These are phyloP conservation scores for Pleurotus citrinopileatus DNA, from an alignment of 768 basidiomycete species.

Conservation along the genomic window DNA sequence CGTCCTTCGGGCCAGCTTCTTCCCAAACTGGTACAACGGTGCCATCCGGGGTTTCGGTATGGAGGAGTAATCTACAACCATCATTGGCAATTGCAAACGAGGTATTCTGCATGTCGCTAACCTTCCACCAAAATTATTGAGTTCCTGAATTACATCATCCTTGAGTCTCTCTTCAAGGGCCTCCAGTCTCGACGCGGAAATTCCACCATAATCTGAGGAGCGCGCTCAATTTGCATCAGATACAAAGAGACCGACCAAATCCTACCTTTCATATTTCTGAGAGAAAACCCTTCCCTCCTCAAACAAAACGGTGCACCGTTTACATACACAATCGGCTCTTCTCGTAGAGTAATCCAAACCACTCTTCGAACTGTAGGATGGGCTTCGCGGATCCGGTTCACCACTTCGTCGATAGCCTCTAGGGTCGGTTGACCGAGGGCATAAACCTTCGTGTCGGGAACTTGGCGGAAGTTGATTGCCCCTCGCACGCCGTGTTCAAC, in stretches of 20 bases:
- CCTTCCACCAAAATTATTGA: conserved; percentile 83
- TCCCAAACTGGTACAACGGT: conserved; percentile 95
- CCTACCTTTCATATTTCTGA: conserved; percentile 92
- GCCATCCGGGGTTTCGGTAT: conserved; percentile 86
- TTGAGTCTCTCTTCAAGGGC: conserved; percentile 86
- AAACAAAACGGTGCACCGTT: conserved; percentile 92
- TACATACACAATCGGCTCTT: conserved; percentile 89
- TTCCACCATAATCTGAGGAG: conserved; percentile 86
- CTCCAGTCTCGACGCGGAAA: conserved; percentile 87
- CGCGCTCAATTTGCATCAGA: not conserved
- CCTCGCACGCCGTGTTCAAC: conserved; percentile 76
- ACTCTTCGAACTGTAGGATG: conserved; percentile 63
- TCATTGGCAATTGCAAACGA: not conserved
- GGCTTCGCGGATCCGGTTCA: conserved; percentile 55
- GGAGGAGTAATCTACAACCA: conserved; percentile 67
- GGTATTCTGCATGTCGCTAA: conserved; percentile 24
- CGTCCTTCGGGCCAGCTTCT: conserved; percentile 66
- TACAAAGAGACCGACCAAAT: not conserved
- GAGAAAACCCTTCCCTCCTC: conserved; percentile 78
- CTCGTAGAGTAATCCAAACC: conserved; percentile 91
- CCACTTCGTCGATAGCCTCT: conserved; percentile 82
- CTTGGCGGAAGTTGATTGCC: conserved; percentile 91
- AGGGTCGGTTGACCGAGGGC: conserved; percentile 92
- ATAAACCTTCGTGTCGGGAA: conserved; percentile 79
- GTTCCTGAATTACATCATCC: conserved; percentile 83